A percentile compares a stretch with the other conserved stretches of the same genome.
Evolutionary conservation across 176 grass and related monocot genomes (phyloP).

Genomic region (Echinochloa phyllopogon): DNA sequence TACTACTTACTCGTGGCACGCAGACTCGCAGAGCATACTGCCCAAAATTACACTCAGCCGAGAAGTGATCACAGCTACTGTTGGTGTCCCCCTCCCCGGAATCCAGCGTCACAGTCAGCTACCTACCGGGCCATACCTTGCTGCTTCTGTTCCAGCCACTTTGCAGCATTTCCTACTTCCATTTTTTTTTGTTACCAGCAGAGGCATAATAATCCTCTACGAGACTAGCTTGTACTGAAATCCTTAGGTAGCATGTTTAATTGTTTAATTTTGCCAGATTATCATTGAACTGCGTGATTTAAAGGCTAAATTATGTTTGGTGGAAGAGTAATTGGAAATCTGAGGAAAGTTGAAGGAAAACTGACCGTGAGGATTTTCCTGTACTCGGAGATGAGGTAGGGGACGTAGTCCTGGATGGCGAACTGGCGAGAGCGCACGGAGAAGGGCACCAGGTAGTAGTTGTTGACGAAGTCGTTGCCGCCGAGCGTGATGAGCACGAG

Average conservation of each 20-base stretch:
- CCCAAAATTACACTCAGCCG: background rate
- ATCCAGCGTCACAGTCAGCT: conserved; percentile 3
- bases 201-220: background rate
- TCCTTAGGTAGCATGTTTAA: background rate
- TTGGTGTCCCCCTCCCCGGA: background rate
- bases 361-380: conserved; percentile 64
- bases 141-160: conserved; percentile 19
- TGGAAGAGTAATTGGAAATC: background rate
- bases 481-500: conserved; percentile 83
- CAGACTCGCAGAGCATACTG: conserved; percentile 22
- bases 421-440: conserved; percentile 68
- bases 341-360: background rate
- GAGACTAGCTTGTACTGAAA: background rate
- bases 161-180: background rate
- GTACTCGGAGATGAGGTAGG: conserved; percentile 74
- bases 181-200: background rate
- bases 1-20: background rate
- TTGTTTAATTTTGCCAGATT: background rate
- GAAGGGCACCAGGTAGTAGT: conserved; percentile 83
- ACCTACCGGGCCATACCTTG: background rate
- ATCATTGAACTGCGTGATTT: background rate
- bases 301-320: background rate
- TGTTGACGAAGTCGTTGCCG: conserved; percentile 92
- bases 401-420: conserved; percentile 70
- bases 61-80: conserved; percentile 16